Evolutionary conservation across 2,329 filamentous ascomycete species (phyloP), one percentile per base, ranked within the genome.

Genomic region (Ophiostoma fasciatum): DNA sequence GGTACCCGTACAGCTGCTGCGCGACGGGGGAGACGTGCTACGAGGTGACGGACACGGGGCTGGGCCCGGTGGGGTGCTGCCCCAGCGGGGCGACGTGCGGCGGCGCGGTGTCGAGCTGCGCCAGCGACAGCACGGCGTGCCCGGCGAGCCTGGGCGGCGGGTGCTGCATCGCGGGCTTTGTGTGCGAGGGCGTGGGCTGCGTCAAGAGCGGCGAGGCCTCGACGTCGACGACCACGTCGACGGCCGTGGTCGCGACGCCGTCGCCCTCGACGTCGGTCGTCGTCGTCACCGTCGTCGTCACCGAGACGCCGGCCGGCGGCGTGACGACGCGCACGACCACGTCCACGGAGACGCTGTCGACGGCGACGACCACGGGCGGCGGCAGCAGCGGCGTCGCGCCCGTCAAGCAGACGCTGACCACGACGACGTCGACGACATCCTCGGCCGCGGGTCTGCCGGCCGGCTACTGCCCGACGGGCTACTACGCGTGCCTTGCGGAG

Each of bases 401-500:
- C 1, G 61, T 64, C 47, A 61, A 66, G 13, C 68, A 65, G 4
- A 66, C 61, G 11, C 52, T 54, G 31, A 46, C 53, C 35, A 59
- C 60, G 1, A 47, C 28, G 43, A 25, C 23, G 7, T 3, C 22
- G 4, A 23, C 22, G 22, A 9, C 23, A 4, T 9, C 23, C 11
- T 13, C 23, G 23, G 48, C 32, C 31, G 45, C 51, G 38, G 46
- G 50, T 39, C 54, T 62, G 11, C 51, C 61, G 1, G 46, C 53
- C 13, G 56, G 56, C 22, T 63, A 68, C 47, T 96, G 88, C 48
- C 88, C 88, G 0, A 87, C 78, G 0, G 87, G 87, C 3, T 96
- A 87, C 63, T 96, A 96, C 56, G 78, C 83, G 34, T 96, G 88
- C 56, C 72, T 78, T 3, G 88, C 88, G 2, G 75, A 76, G 41